phyloP scores from a whole-genome alignment of 2,329 filamentous ascomycete species.

The Beauveria varroae region DNA sequence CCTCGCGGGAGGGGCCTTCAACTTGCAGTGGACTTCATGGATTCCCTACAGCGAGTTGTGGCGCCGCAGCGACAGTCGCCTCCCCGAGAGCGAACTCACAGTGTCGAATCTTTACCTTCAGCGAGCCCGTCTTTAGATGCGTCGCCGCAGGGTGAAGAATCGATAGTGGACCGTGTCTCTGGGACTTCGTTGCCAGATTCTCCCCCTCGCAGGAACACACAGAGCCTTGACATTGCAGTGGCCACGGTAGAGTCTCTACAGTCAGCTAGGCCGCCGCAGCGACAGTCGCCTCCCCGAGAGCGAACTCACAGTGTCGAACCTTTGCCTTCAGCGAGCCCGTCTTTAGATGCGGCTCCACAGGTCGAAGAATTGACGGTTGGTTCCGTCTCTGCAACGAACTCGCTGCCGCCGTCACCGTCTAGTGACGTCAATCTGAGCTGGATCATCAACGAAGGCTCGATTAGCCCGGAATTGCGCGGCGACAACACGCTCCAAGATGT shows the following conservation, averaged over 20 bases:
- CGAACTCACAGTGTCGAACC: neutral
- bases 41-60: neutral
- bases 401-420: constrained; percentile 23
- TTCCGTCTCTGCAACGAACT: constrained; percentile 25
- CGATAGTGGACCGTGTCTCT: constrained; percentile 17
- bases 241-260: no score
- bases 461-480: constrained; percentile 28
- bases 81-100: neutral
- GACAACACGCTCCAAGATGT: constrained; percentile 27
- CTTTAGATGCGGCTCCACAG: neutral
- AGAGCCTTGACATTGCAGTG: neutral
- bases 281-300: neutral
- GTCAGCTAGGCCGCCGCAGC: no score
- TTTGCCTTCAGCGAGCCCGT: neutral
- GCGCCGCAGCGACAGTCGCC: neutral
- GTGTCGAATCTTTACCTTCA: neutral
- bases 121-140: neutral
- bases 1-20: neutral
- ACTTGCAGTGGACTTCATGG: no score
- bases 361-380: neutral
- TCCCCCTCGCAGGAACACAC: neutral
- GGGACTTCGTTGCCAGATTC: constrained; percentile 22
- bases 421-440: constrained; percentile 35
- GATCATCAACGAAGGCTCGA: constrained; percentile 30
- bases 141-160: no score